Evolutionary conservation across 1,284 basidiomycete genomes (phyloP).

Genomic region (Rhodotorula sp.): DNA sequence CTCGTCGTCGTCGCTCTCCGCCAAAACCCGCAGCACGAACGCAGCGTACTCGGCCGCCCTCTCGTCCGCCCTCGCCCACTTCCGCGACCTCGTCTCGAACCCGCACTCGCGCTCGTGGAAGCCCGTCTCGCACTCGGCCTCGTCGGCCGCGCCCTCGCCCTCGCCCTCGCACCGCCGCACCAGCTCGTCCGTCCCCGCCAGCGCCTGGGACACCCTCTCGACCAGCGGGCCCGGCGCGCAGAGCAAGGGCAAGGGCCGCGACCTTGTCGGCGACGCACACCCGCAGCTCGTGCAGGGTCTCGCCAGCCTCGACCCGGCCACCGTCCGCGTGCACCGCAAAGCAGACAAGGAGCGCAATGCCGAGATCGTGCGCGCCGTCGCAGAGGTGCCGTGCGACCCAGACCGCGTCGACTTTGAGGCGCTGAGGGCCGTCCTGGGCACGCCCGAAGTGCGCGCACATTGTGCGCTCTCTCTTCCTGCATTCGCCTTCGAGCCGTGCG

Average conservation of each 20-base stretch:
- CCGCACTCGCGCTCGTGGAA: conserved; percentile 53
- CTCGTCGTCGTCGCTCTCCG: background rate
- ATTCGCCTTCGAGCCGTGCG: background rate
- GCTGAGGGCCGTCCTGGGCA: conserved; percentile 78
- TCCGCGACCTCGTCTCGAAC: conserved; percentile 48
- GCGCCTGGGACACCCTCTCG: background rate
- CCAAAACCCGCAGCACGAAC: conserved; percentile 20
- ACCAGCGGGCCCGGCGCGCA: background rate
- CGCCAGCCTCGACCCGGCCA: conserved; percentile 48
- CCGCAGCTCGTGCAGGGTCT: conserved; percentile 37
- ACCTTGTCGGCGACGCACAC: background rate
- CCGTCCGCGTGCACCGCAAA: conserved; percentile 54
- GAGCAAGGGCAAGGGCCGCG: background rate
- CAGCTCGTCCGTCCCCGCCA: background rate
- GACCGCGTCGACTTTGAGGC: conserved; percentile 59
- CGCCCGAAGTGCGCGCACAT: conserved; percentile 46
- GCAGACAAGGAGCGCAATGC: conserved; percentile 51
- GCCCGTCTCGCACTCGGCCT: conserved; percentile 48
- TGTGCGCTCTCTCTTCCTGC: background rate
- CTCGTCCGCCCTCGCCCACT: conserved; percentile 23
- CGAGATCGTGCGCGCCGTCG: conserved; percentile 78
- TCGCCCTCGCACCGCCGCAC: conserved; percentile 13
- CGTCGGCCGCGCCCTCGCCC: conserved; percentile 44
- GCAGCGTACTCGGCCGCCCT: conserved; percentile 35
- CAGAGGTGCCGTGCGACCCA: conserved; percentile 71